These are phyloP conservation scores for Aspergillus ellipticus DNA, from an alignment of 495 filamentous ascomycete species.

Conservation along the genomic window DNA sequence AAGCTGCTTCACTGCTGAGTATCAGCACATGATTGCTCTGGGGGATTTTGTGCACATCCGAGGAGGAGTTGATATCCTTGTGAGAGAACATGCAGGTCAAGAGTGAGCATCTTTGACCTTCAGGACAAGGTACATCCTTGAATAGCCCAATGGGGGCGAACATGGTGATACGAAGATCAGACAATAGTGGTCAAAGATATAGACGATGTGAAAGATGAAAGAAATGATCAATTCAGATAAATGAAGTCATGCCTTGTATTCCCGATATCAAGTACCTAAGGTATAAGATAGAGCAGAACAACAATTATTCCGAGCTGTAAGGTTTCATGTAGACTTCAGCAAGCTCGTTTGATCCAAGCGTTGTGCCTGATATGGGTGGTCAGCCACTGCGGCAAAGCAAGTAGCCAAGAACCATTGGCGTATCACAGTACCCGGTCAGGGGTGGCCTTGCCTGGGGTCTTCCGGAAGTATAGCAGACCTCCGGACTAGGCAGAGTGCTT, in stretches of 20 bases:
- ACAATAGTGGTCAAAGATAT: constrained; percentile 15
- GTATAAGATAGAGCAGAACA: background rate
- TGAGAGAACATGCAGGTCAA: constrained; percentile 62
- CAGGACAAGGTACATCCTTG: constrained; percentile 61
- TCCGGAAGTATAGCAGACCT: background rate
- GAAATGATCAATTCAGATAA: background rate
- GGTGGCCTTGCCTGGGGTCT: background rate
- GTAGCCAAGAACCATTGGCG: background rate
- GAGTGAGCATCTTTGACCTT: constrained; percentile 51
- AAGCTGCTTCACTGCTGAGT: background rate
- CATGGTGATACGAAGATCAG: constrained; percentile 46
- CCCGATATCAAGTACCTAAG: background rate
- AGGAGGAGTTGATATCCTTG: constrained; percentile 14
- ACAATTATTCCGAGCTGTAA: no score
- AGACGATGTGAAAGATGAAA: background rate
- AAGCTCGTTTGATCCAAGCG: background rate
- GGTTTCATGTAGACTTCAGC: background rate
- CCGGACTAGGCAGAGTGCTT: background rate
- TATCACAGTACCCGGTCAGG: background rate
- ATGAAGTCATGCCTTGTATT: background rate
- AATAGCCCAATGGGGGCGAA: constrained; percentile 64
- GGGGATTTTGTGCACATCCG: background rate
- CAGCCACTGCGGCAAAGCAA: background rate
- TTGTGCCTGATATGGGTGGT: background rate
- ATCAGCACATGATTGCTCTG: background rate